phyloP scores from a whole-genome alignment of 2,329 filamentous ascomycete species.

The Verticillium nonalfalfae region DNA sequence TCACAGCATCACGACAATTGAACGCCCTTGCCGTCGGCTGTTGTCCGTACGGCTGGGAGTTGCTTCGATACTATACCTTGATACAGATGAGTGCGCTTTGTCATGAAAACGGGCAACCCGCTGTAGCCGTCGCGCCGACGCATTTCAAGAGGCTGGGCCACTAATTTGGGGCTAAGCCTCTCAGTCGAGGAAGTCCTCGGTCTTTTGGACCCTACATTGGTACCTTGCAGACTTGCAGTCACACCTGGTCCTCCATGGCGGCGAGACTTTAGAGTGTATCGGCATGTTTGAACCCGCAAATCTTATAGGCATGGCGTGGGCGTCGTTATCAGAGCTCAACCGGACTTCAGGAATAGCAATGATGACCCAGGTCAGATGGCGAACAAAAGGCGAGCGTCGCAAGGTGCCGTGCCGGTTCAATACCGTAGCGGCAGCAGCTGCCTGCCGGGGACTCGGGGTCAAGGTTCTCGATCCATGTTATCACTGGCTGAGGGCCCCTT shows the following conservation, averaged over 20 bases:
- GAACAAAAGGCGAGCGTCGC: no score
- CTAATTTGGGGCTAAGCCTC: not conserved
- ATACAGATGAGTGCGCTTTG: not conserved
- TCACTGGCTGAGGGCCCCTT: not conserved
- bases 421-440: not conserved
- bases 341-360: no score
- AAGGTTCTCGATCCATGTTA: not conserved
- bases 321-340: no score
- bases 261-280: no score
- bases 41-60: no score
- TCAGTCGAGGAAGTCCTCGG: not conserved
- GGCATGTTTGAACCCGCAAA: no score
- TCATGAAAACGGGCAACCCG: not conserved
- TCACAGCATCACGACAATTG: not conserved
- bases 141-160: not conserved
- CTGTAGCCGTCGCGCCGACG: not conserved
- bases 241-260: not conserved
- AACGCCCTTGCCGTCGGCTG: no score
- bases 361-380: not conserved
- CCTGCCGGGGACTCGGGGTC: not conserved
- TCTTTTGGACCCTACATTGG: not conserved
- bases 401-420: not conserved
- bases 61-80: no score
- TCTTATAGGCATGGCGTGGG: no score
- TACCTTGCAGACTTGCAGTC: not conserved